These are phyloP conservation scores for Pseudopithomyces maydicus DNA, from an alignment of 2,329 filamentous ascomycete genomes.

Conservation along the genomic window DNA sequence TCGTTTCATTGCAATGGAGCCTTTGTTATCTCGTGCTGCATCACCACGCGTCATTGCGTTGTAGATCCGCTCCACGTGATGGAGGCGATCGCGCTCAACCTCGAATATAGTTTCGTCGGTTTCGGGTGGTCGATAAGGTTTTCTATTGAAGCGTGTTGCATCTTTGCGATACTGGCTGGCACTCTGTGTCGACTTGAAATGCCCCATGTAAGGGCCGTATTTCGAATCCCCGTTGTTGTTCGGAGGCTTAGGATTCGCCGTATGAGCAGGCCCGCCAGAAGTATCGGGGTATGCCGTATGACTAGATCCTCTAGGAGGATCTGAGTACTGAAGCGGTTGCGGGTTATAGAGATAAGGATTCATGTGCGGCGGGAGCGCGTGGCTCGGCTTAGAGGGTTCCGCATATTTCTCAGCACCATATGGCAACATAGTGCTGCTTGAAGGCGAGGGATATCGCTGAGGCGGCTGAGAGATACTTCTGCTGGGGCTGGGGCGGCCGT, in stretches of 20 bases:
- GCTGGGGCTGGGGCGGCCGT: slow-evolving; percentile 9
- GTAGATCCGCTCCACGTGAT: slow-evolving; percentile 35
- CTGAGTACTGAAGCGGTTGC: slow-evolving; percentile 10
- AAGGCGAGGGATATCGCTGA: slow-evolving; percentile 3
- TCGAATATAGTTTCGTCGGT: slow-evolving; percentile 28
- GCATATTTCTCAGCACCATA: slow-evolving; percentile 17
- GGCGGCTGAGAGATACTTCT: slow-evolving; percentile 9
- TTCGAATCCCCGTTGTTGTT: slow-evolving; percentile 7
- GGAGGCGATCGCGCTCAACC: slow-evolving; percentile 22
- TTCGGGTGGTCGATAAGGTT: slow-evolving; percentile 29
- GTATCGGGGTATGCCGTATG: slow-evolving; percentile 13
- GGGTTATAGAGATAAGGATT: slow-evolving; percentile 14
- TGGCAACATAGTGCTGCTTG: slow-evolving; percentile 12
- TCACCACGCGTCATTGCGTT: slow-evolving; percentile 39
- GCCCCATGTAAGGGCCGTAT: slow-evolving; percentile 26
- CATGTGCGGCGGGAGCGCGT: neutral
- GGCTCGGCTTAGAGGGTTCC: slow-evolving; percentile 15
- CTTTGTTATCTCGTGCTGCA: slow-evolving; percentile 33
- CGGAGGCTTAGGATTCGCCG: slow-evolving; percentile 13
- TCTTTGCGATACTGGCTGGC: slow-evolving; percentile 32
- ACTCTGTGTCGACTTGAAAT: slow-evolving; percentile 23
- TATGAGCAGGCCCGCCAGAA: slow-evolving; percentile 6
- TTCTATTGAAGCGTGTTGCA: slow-evolving; percentile 30
- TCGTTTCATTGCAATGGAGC: slow-evolving; percentile 39
- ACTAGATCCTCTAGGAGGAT: slow-evolving; percentile 1